A percentile compares a stretch with the other conserved stretches of the same genome.
Evolutionary conservation across 2,329 filamentous ascomycete species (phyloP).

Genomic region (Cytospora leucostoma): DNA sequence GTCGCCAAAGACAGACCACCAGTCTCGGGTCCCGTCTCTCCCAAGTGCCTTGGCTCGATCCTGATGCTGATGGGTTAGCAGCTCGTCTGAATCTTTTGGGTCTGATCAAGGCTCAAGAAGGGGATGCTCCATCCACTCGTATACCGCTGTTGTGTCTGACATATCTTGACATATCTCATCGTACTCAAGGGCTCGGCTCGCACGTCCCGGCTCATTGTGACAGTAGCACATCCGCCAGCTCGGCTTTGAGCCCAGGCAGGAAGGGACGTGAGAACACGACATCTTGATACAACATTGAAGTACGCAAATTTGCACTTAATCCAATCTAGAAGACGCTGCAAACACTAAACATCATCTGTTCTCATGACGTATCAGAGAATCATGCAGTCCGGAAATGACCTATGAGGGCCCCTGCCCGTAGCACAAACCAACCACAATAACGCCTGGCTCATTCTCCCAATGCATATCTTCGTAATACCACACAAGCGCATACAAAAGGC

Average conservation of each 20-base stretch:
- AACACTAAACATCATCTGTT: constrained; percentile 9
- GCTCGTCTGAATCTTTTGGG: not conserved
- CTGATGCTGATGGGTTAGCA: too few species aligned
- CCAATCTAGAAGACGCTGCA: constrained; percentile 7
- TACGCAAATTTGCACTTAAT: not conserved
- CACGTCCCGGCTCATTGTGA: constrained; percentile 6
- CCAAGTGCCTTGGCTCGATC: too few species aligned
- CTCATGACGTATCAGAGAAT: constrained; percentile 1
- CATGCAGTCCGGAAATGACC: not conserved
- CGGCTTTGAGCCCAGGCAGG: not conserved
- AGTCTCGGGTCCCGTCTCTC: too few species aligned
- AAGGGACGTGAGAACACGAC: not conserved
- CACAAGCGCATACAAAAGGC: not conserved
- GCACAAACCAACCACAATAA: constrained; percentile 12
- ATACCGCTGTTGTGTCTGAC: constrained; percentile 16
- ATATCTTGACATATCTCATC: constrained; percentile 20
- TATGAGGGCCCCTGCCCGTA: constrained; percentile 3
- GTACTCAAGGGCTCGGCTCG: constrained; percentile 19
- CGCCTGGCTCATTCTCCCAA: constrained; percentile 15
- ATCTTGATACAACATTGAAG: not conserved
- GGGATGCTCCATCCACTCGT: not conserved
- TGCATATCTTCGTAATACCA: constrained; percentile 14
- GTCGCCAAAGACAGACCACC: too few species aligned
- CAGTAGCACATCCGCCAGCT: not conserved
- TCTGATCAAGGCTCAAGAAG: not conserved